Conservation (phyloP, 2,329 filamentous ascomycete genomes). For the Sarocladiaceae sp. region DNA sequence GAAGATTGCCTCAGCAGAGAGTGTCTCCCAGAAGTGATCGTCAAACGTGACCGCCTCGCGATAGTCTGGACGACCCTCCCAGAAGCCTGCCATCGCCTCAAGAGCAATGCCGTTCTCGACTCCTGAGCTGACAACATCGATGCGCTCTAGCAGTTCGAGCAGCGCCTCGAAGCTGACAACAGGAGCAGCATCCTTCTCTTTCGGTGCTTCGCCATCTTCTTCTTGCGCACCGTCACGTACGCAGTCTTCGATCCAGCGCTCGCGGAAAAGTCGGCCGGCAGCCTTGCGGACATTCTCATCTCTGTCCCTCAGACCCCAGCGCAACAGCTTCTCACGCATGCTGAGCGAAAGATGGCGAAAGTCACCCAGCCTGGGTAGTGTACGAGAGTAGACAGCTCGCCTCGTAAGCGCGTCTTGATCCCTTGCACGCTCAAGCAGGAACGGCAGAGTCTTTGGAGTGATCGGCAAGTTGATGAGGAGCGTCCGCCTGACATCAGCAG, state of each 20-base stretch:
- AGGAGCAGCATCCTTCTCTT: slow-evolving; percentile 38
- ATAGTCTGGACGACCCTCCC: slow-evolving; percentile 86
- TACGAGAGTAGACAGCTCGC: slow-evolving; percentile 77
- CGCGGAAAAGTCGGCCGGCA: slow-evolving; percentile 82
- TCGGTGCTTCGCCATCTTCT: slow-evolving; percentile 48
- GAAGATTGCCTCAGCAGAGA: slow-evolving; percentile 83
- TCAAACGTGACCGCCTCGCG: slow-evolving; percentile 68
- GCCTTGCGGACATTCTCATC: slow-evolving; percentile 94
- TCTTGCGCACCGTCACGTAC: slow-evolving; percentile 61
- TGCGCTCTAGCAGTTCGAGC: slow-evolving; percentile 85
- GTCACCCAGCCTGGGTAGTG: slow-evolving; percentile 85
- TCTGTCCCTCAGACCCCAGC: slow-evolving; percentile 91
- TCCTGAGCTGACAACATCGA: slow-evolving; percentile 88
- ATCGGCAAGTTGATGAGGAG: slow-evolving; percentile 89
- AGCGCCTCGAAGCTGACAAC: slow-evolving; percentile 76
- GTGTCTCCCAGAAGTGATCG: slow-evolving; percentile 73
- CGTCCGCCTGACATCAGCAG: slow-evolving; percentile 85
- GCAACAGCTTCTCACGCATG: slow-evolving; percentile 90
- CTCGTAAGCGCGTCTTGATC: slow-evolving; percentile 84
- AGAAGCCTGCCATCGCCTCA: slow-evolving; percentile 94
- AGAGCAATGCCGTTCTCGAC: slow-evolving; percentile 86
- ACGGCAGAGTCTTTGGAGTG: slow-evolving; percentile 75
- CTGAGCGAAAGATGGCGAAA: slow-evolving; percentile 90
- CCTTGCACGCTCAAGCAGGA: slow-evolving; percentile 82
- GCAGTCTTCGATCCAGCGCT: slow-evolving; percentile 97